These are phyloP conservation scores for Oryza australiensis DNA, from an alignment of 176 grass and related monocot genomes.

Conservation along the genomic window DNA sequence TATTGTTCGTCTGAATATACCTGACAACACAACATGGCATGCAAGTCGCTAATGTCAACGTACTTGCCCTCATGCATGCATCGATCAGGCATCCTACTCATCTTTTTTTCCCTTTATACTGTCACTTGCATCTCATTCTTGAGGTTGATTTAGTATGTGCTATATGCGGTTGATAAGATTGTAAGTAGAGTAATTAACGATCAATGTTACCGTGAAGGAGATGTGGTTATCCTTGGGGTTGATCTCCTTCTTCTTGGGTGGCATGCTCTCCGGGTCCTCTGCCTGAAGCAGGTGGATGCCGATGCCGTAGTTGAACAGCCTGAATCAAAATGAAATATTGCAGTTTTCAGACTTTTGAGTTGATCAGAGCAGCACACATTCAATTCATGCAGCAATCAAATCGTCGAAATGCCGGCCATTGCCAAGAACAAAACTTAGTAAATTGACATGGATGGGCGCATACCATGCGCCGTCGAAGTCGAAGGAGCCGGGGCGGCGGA, in stretches of 20 bases:
- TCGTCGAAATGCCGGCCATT: not conserved
- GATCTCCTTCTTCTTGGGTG: slow-evolving; percentile 63
- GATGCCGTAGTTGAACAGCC: slow-evolving; percentile 88
- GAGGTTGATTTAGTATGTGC: no score
- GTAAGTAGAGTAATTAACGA: no score
- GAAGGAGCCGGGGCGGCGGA: slow-evolving; percentile 70
- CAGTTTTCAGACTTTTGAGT: not conserved
- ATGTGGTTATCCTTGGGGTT: slow-evolving; percentile 96
- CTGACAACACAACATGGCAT: no score
- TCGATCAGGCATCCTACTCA: no score
- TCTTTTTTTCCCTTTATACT: no score
- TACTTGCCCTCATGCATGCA: no score
- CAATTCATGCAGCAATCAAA: no score
- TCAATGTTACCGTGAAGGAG: slow-evolving; percentile 61
- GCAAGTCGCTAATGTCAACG: no score
- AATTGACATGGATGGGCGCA: not conserved
- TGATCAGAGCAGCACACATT: no score
- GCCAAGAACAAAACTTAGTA: not conserved
- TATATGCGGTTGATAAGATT: no score
- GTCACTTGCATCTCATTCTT: no score
- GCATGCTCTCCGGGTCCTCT: slow-evolving; percentile 49
- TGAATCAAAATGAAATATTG: not conserved
- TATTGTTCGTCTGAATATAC: not conserved
- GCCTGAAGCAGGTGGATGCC: slow-evolving; percentile 81
- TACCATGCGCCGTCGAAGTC: slow-evolving; percentile 86